Evolutionary conservation across 352 stramenopile genomes (phyloP), one percentile per base, ranked within the genome.

Genomic region (Globisporangium echinulatum): DNA sequence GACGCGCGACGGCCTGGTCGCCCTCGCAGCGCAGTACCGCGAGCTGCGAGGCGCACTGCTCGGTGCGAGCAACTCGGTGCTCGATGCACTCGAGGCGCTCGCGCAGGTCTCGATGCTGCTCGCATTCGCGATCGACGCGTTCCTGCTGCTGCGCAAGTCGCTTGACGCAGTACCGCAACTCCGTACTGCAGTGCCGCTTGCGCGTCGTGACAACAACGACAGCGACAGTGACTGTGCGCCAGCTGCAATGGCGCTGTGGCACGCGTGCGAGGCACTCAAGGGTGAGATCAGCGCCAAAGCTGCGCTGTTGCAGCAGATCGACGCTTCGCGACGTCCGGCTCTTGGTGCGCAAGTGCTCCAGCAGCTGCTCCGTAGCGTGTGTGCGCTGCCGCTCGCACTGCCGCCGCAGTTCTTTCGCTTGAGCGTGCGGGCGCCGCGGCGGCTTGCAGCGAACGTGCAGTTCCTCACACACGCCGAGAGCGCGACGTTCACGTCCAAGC

Each of bases 391-490:
- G 46, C 63, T 42, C 19, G 49, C 56, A 25, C 38, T 82, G 4
- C 73, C 73, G 5, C 64, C 56, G 7, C 37, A 77, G 10, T 85
- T 85, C 40, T 85, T 85, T 59, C 67, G 75, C 7, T 72, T 69
- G 25, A 62, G 65, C 49, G 44, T 76, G 33, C 59, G 50, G 13
- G 46, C 38, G 17, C 39, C 46, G 46, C 61, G 65, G 2, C 65
- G 63, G 8, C 37, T 85, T 8, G 62, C 61, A 0, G 70, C 71
- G 0, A 82, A 70, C 47, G 69, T 66, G 7, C 71, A 81, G 36
- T 85, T 85, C 42, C 47, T 85, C 36, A 85, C 75, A 1, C 74
- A 70, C 40, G 62, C 71, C 0, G 75, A 85, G 44, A 72, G 63
- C 53, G 17, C 73, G 1, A 60, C 73, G 9, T 79, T 79, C 42